phyloP scores from a whole-genome alignment of 306 rosid genomes.

The Dryas drummondii region DNA sequence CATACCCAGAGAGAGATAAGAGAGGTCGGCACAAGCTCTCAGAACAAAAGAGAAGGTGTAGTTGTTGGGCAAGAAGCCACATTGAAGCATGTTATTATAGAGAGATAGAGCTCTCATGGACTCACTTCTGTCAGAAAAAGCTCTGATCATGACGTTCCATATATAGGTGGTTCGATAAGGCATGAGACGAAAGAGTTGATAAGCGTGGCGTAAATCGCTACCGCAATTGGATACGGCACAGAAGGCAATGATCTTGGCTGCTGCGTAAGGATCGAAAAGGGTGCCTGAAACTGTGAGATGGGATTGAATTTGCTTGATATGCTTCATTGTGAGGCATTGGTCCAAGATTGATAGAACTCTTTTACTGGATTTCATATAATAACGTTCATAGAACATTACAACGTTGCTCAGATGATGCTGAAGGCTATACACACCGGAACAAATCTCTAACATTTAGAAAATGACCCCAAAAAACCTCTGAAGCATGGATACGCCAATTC shows the following conservation, averaged over 20 bases:
- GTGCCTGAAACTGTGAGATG: conserved; percentile 38
- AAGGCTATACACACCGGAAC: too few species aligned
- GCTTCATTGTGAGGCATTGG: conserved; percentile 30
- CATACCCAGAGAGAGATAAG: conserved; percentile 32
- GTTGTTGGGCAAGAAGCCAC: conserved; percentile 40
- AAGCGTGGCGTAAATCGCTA: conserved; percentile 32
- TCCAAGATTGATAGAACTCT: conserved; percentile 37
- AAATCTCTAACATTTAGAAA: too few species aligned
- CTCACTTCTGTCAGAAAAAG: conserved; percentile 32
- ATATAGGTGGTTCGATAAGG: conserved; percentile 37
- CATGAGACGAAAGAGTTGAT: conserved; percentile 35
- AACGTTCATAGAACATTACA: background rate
- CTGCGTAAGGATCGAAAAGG: conserved; percentile 41
- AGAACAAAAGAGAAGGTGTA: conserved; percentile 47
- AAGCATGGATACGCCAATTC: too few species aligned
- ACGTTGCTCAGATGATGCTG: too few species aligned
- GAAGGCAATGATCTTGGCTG: conserved; percentile 39
- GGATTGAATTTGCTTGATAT: conserved; percentile 44
- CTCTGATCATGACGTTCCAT: conserved; percentile 50
- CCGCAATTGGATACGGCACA: conserved; percentile 14
- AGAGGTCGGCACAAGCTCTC: conserved; percentile 34
- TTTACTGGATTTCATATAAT: conserved; percentile 27
- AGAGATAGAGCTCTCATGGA: conserved; percentile 33
- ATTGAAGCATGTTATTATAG: conserved; percentile 34
- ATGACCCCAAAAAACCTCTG: too few species aligned